These are phyloP conservation scores for Chalaropsis ovoidea DNA, from an alignment of 2,329 filamentous ascomycete genomes.

Conservation along the genomic window DNA sequence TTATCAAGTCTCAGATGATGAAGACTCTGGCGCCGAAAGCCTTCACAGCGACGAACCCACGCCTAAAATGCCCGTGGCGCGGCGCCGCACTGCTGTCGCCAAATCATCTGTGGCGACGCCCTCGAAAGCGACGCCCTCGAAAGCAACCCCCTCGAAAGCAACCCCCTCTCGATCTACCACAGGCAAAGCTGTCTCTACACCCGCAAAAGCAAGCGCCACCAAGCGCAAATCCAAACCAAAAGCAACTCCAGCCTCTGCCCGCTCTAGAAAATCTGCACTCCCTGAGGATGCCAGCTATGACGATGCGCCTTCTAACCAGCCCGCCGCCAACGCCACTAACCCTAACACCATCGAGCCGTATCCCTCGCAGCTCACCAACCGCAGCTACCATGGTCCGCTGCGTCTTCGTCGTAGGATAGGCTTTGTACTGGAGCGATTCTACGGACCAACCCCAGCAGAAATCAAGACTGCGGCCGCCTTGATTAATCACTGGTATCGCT, in stretches of 20 bases:
- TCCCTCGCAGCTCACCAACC: conserved; percentile 26
- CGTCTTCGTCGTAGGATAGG: conserved; percentile 28
- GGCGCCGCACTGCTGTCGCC: neutral
- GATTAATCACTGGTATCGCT: conserved; percentile 31
- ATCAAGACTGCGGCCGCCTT: conserved; percentile 27
- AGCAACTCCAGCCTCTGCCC: conserved; percentile 28
- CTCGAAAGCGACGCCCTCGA: too few relatives aligned
- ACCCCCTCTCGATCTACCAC: neutral
- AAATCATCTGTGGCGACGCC: conserved; percentile 1
- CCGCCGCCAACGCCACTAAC: conserved; percentile 30
- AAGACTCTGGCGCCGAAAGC: conserved; percentile 31
- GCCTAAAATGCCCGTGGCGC: conserved; percentile 5
- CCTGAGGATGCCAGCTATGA: conserved; percentile 27
- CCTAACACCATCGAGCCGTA: conserved; percentile 31
- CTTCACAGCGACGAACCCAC: conserved; percentile 18
- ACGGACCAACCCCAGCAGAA: conserved; percentile 27
- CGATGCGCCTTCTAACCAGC: conserved; percentile 30
- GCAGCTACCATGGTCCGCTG: conserved; percentile 34
- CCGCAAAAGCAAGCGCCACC: conserved; percentile 29
- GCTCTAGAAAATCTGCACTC: conserved; percentile 28
- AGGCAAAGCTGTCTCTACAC: conserved; percentile 29
- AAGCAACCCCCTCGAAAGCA: neutral
- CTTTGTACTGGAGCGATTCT: conserved; percentile 28
- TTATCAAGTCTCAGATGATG: conserved; percentile 31
- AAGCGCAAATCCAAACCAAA: conserved; percentile 11